Evolutionary conservation across 2,329 filamentous ascomycete species (phyloP), one percentile per base, ranked within the genome.

Genomic region (Phoma sp.): DNA sequence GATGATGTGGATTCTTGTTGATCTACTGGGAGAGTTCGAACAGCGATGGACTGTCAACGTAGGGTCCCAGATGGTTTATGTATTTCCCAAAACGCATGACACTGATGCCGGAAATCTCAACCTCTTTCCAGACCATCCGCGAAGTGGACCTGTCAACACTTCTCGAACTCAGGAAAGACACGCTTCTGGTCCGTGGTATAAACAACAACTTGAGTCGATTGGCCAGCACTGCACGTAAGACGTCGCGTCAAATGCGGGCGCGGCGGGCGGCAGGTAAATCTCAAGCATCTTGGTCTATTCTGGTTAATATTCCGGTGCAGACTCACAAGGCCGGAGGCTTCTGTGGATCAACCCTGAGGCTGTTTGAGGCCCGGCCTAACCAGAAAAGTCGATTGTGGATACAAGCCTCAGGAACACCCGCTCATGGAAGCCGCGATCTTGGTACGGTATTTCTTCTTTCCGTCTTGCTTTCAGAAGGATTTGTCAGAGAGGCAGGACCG

Each of bases 301-400:
- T 33, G 42, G 52, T 23, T 41, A 55, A 32, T 47, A 14, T 46
- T 55, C 52, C 52, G 52, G 32, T 47, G 52, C 46, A 14, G 39
- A 40, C 35, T 13, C 48, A 39, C 35, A 35, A 45, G 24, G 41
- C 30, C 29, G 29, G 36, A 55, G 36, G 42, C 36, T 38, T 18
- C 41, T 49, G 52, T 55, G 52, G 52, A 47, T 50, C 52, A 46
- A 55, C 52, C 52, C 46, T 50, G 47, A 29, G 36, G 25, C 11
- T 42, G 30, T 30, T 37, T 47, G 41, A 25, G 32, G 13, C 32
- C 30, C 18, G 22, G 5, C 24, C 35, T 54, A 27, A 48, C 52
- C 46, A 47, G 18, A 47, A 46, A 13, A 11, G 32, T 45, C 30
- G 24, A 50, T 18, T 50, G 52, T 50, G 52, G 52, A 42, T 27